A percentile compares a stretch with the other conserved stretches of the same genome.
Evolutionary conservation across 2,329 filamentous ascomycete genomes (phyloP).

Genomic region (Camillea tinctor): DNA sequence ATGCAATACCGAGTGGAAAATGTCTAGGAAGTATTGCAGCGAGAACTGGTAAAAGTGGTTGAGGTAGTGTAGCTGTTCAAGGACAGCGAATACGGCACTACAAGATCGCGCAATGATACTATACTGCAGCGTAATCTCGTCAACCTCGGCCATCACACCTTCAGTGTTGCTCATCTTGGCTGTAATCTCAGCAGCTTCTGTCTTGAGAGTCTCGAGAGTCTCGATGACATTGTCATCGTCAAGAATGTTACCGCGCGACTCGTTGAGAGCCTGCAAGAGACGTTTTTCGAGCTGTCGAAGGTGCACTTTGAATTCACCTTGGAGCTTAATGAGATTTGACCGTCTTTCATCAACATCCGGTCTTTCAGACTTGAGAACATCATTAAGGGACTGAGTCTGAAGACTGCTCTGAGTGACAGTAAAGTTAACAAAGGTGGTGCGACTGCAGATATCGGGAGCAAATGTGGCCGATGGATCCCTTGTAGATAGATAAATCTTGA

Average conservation of each 20-base stretch:
- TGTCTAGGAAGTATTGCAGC: conserved; percentile 95
- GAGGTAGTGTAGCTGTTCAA: conserved; percentile 96
- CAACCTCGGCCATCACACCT: conserved; percentile 96
- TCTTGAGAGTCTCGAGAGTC: conserved; percentile 96
- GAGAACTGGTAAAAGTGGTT: conserved; percentile 99
- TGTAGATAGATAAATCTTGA: conserved; percentile 93
- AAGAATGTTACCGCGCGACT: conserved; percentile 94
- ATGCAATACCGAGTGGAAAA: conserved; percentile 89
- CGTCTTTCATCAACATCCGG: conserved; percentile 95
- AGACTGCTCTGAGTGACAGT: conserved; percentile 98
- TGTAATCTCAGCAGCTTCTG: conserved; percentile 93
- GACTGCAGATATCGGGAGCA: conserved; percentile 93
- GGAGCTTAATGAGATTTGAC: conserved; percentile 96
- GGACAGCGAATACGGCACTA: conserved; percentile 93
- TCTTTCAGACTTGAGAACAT: conserved; percentile 94
- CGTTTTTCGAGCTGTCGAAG: conserved; percentile 93
- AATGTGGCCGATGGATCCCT: conserved; percentile 95
- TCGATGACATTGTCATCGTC: conserved; percentile 98
- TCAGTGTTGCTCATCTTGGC: conserved; percentile 95
- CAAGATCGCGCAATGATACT: conserved; percentile 89
- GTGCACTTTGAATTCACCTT: conserved; percentile 99
- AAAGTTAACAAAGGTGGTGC: conserved; percentile 99
- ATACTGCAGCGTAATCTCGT: conserved; percentile 93
- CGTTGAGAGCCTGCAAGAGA: conserved; percentile 90
- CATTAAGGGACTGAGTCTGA: conserved; percentile 95